These are phyloP conservation scores for Coniochaeta hoffmannii DNA, from an alignment of 2,329 filamentous ascomycete genomes.

Conservation along the genomic window DNA sequence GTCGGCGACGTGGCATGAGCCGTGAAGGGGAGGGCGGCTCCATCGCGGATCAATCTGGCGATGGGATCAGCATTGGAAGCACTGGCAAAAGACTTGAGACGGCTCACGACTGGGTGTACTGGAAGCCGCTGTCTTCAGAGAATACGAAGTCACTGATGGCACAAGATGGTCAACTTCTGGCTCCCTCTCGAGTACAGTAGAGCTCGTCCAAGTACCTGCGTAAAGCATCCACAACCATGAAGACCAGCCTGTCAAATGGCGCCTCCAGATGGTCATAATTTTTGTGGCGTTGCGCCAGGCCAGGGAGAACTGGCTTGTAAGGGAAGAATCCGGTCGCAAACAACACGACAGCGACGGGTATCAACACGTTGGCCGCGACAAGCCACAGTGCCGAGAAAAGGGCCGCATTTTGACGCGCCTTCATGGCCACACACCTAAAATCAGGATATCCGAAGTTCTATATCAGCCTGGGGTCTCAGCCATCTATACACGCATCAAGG, in stretches of 20 bases:
- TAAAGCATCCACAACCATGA: constrained; percentile 97
- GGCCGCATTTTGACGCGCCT: constrained; percentile 19
- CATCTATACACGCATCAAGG: neutral
- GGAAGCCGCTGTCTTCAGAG: constrained; percentile 69
- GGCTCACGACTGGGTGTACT: constrained; percentile 75
- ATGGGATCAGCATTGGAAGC: neutral
- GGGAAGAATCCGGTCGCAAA: constrained; percentile 95
- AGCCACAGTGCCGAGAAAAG: constrained; percentile 37
- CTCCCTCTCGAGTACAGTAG: neutral
- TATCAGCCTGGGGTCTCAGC: constrained; percentile 7
- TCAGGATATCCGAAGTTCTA: constrained; percentile 4
- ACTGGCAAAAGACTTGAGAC: neutral
- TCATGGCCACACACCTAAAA: constrained; percentile 13
- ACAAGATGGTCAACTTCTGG: constrained; percentile 8
- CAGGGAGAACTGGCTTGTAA: constrained; percentile 89
- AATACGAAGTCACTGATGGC: constrained; percentile 81
- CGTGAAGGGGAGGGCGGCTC: constrained; percentile 84
- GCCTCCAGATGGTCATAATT: constrained; percentile 47
- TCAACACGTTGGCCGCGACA: constrained; percentile 64
- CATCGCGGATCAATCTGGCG: constrained; percentile 70
- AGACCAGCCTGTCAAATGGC: constrained; percentile 82
- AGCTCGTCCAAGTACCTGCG: constrained; percentile 58
- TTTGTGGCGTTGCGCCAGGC: constrained; percentile 62
- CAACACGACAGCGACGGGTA: constrained; percentile 64
- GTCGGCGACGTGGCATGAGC: constrained; percentile 94